Base-by-base conservation (phyloP, 75 land plant genomes). In the Larix kaempferi region DNA sequence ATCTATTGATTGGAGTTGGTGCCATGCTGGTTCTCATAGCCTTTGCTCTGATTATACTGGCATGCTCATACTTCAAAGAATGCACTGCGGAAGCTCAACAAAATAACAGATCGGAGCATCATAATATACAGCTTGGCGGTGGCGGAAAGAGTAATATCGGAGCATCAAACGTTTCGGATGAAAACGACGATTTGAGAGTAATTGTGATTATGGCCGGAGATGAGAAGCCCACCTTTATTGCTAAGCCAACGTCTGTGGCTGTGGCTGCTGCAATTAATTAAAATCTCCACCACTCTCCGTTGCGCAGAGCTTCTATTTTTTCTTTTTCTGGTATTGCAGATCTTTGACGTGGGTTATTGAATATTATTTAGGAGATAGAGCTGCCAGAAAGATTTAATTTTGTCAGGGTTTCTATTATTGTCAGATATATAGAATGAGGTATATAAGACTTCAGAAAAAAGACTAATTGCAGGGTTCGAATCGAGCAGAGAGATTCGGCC, bases 181-280 rank as follows among this genome's bases (percentile, higher is more conserved):
- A 17, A 2, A 19, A 65, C 39, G 35, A 29, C 37, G 69, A 65
- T 19, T 17, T 29, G 55, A 69, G 33, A 72, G 37, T 78, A 4
- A 72, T 78, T 27, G 79, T 69, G 39, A 78, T 78, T 55, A 78
- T 78, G 79, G 79, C 79, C 6, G 79, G 79, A 8, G 41, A 78
- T 69, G 56, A 78, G 17, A 78, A n/a, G 1, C 79, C 79, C 73
- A 49, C 74, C 54, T 78, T 78, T 35, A 22, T 78, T 27, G 79
- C 74, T 33, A 26, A 64, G 12, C 67, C 33, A 3, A 14, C 7
- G 1, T 64, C 67, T 64, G 15, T 64, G 6, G 37, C 67, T 64
- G 15, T 64, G 6, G 37, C 26, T 27, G 37, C 37, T 4, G 35
- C 37, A 12, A 4, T 2, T 27, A 25, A 26, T 29, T 64, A 26